Evolutionary conservation across 768 basidiomycete genomes (phyloP), one percentile per base, ranked within the genome.

Genomic region (Fomitopsis serialis): DNA sequence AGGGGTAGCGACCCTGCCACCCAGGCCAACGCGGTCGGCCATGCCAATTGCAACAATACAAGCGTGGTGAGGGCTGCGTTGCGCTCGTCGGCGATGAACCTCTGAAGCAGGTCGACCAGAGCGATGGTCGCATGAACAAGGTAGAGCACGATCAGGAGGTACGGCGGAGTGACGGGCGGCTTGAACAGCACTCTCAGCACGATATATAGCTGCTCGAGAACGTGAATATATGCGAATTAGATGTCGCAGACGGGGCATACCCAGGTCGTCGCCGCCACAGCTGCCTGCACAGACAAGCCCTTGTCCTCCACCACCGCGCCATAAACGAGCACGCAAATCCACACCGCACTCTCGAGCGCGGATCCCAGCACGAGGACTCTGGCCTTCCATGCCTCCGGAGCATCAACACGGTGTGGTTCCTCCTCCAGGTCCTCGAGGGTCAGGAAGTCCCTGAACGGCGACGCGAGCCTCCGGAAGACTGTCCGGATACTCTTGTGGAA

Each of bases 1-100:
- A 87, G 53, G 12, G 82, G 85, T 29, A 81, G 66, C 4, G 80
- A 78, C n/a, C 84, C 83, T 19, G 78, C 76, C 17, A 82, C 50
- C 68, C 74, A 80, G 2, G 75, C 59, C 56, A 80, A 78, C 1
- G 68, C 6, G 9, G 62, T 58, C 2, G 79, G 70, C 9, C 74
- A 49, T 15, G 67, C 27, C 45, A 73, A 63, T 15, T 73, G 67
- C 21, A 69, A 32, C 8, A 70, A 19, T 45, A 70, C 55, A 21
- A 72, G 52, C 3, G 61, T 47, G 10, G 66, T 45, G 17, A 58
- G 2, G 22, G 29, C 54, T 62, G 53, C 53, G 13, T 42, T 43
- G 17, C 21, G 51, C 24, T 55, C 58, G 12, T 48, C 54, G 15
- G 57, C 53, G 13, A 70, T 59, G 42, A 72, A 24, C 50, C 68